Base-by-base conservation (phyloP, 2,329 filamentous ascomycete species). In the Calonectria naviculata region DNA sequence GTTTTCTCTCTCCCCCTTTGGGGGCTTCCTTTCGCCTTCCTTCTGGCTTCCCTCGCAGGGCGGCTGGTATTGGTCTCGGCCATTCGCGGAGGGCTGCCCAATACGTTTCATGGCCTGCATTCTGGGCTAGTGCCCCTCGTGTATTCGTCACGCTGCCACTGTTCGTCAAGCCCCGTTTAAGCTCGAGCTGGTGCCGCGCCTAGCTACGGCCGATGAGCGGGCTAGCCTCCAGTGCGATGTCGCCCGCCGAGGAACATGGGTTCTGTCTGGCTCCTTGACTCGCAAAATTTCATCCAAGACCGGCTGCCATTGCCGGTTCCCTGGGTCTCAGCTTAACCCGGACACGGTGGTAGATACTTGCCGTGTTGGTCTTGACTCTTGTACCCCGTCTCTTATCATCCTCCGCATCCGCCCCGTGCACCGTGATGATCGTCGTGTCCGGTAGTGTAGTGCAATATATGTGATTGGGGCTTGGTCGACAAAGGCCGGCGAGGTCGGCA, bases 51-150 rank as follows among this genome's bases (percentile, higher is more conserved):
- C 31, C 24, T n/a, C 41, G 65, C 41, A 58, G 68, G 68, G 58
- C 67, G 70, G 70, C 54, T 69, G 70, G 61, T 49, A 60, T 67
- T 46, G 70, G 63, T 65, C 67, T 72, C 56, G 64, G 70, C 42
- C 63, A 12, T 67, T 63, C 38, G 68, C 64, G 68, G 64, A 64
- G 36, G 31, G 38, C 58, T 67, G 54, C 68, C 64, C 54, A 58
- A 71, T 67, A 62, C 54, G 67, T 49, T 49, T 44, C 34, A 54
- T 41, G 19, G 28, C 21, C 31, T 28, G 13, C 21, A 64, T 49
- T 54, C 6, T 47, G 28, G 29, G 52, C 67, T 70, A 61, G 61
- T 42, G 34, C 42, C 41, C 42, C 62, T 65, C 67, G 67, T 69
- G 67, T 65, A 42, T 61, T 63, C 29, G 60, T 66, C 62, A 61